phyloP scores from a whole-genome alignment of 495 filamentous ascomycete genomes.

The Aspergillus homomorphus region DNA sequence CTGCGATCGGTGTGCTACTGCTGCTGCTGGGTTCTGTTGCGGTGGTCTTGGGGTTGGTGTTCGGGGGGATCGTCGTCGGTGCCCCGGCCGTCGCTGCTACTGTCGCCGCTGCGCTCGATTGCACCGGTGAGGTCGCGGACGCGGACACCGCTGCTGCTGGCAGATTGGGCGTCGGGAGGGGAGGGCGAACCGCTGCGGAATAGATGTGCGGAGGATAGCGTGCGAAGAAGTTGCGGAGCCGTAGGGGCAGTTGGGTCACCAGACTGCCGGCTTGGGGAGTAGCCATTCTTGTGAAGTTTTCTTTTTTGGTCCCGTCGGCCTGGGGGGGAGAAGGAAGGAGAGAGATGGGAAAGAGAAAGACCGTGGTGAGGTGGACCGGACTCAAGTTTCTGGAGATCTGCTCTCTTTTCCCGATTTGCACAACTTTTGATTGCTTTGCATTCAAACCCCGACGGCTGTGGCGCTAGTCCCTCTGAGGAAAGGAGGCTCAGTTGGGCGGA shows the following conservation, averaged over 20 bases:
- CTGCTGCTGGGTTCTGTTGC: constrained; percentile 17
- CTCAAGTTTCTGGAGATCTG: neutral
- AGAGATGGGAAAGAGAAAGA: neutral
- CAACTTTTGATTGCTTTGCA: neutral
- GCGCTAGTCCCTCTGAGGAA: constrained; percentile 24
- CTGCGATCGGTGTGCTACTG: constrained; percentile 28
- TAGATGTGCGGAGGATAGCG: constrained; percentile 71
- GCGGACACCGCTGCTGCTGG: no score
- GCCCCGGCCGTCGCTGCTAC: no score
- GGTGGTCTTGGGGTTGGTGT: constrained; percentile 9
- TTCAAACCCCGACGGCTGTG: neutral
- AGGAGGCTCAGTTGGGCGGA: neutral
- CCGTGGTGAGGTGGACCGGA: neutral
- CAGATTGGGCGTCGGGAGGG: constrained; percentile 11
- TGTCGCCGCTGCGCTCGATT: constrained; percentile 30
- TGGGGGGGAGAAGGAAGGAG: neutral
- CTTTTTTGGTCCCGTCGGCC: no score
- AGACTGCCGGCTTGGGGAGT: constrained; percentile 12
- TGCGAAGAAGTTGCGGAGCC: constrained; percentile 83
- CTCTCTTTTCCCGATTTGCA: neutral
- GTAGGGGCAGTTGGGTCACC: constrained; percentile 50
- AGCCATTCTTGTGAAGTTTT: constrained; percentile 31
- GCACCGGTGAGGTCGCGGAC: neutral
- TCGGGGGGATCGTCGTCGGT: constrained; percentile 22
- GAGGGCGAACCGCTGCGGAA: constrained; percentile 40